Percentiles rank a stretch among this genome's conserved stretches.
These are phyloP conservation scores for Yarrowia divulgata DNA, from an alignment of 805 yeast species.

Conservation along the genomic window DNA sequence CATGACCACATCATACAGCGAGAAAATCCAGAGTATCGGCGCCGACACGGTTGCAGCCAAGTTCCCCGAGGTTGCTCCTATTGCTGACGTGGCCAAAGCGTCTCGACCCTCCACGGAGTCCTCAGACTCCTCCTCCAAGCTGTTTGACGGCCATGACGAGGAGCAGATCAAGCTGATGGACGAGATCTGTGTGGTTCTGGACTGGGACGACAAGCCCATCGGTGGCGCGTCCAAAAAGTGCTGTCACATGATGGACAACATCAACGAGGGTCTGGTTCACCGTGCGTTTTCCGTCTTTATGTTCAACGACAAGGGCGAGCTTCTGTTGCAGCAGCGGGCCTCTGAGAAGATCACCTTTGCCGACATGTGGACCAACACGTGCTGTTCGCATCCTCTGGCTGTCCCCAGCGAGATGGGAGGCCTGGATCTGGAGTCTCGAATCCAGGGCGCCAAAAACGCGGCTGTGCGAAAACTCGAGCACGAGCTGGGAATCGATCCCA, in stretches of 20 bases:
- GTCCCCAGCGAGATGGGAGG: slow-evolving; percentile 79
- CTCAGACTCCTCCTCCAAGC: slow-evolving; percentile 46
- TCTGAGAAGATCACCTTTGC: slow-evolving; percentile 97
- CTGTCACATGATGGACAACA: slow-evolving; percentile 78
- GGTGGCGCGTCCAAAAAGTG: slow-evolving; percentile 95
- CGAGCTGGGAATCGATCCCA: slow-evolving; percentile 81
- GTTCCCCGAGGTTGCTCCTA: slow-evolving; percentile 48
- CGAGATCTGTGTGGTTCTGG: slow-evolving; percentile 92
- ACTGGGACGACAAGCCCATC: slow-evolving; percentile 82
- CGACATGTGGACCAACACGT: slow-evolving; percentile 97
- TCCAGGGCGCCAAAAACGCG: slow-evolving; percentile 82
- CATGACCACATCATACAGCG: slow-evolving; percentile 23
- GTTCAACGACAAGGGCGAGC: slow-evolving; percentile 76
- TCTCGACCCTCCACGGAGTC: slow-evolving; percentile 41
- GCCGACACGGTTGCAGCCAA: slow-evolving; percentile 38
- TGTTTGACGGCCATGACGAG: slow-evolving; percentile 88
- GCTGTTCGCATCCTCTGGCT: slow-evolving; percentile 97
- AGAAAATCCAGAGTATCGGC: slow-evolving; percentile 33
- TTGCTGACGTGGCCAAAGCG: slow-evolving; percentile 44
- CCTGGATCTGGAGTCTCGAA: slow-evolving; percentile 61
- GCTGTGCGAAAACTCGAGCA: slow-evolving; percentile 92
- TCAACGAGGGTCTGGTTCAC: slow-evolving; percentile 84
- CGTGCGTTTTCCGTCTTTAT: slow-evolving; percentile 96
- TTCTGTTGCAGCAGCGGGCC: slow-evolving; percentile 93
- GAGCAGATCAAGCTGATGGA: slow-evolving; percentile 96